These are phyloP conservation scores for Candida sojae DNA, from an alignment of 1,139 yeast species.

Conservation along the genomic window DNA sequence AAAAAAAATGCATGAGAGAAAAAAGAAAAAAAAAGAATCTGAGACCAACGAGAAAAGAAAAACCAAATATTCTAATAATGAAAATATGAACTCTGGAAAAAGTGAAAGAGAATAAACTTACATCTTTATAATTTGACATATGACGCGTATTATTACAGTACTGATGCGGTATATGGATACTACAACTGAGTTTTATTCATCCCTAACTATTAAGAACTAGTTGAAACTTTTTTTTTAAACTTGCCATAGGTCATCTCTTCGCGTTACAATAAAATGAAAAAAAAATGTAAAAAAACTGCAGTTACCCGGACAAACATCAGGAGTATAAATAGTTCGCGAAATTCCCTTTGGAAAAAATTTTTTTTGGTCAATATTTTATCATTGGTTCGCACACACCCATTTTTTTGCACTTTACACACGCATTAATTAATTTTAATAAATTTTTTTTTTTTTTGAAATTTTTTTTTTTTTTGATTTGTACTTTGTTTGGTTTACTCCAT, in stretches of 20 bases:
- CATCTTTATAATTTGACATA: too few species aligned
- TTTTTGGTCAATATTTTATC: neutral
- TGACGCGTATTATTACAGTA: too few species aligned
- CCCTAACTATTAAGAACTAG: too few species aligned
- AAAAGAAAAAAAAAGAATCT: too few species aligned
- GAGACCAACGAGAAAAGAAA: too few species aligned
- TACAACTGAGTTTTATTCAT: too few species aligned
- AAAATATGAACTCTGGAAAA: too few species aligned
- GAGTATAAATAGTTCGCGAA: slow-evolving; percentile 5
- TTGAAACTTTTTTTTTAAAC: too few species aligned
- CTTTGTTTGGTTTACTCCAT: neutral
- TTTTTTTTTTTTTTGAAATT: neutral
- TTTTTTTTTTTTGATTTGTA: neutral
- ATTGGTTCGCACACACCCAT: neutral
- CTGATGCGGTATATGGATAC: too few species aligned
- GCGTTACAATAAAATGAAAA: neutral
- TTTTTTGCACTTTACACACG: neutral
- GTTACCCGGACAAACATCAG: slow-evolving; percentile 3
- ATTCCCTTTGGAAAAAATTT: neutral
- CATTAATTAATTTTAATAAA: neutral
- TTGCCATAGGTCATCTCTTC: neutral
- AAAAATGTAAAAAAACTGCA: neutral
- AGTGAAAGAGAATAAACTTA: too few species aligned
- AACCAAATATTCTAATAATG: too few species aligned
- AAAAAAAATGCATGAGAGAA: too few species aligned